Conservation (phyloP, 192 early-diverging fungal genomes). For the Chytriomyces hyalinus region DNA sequence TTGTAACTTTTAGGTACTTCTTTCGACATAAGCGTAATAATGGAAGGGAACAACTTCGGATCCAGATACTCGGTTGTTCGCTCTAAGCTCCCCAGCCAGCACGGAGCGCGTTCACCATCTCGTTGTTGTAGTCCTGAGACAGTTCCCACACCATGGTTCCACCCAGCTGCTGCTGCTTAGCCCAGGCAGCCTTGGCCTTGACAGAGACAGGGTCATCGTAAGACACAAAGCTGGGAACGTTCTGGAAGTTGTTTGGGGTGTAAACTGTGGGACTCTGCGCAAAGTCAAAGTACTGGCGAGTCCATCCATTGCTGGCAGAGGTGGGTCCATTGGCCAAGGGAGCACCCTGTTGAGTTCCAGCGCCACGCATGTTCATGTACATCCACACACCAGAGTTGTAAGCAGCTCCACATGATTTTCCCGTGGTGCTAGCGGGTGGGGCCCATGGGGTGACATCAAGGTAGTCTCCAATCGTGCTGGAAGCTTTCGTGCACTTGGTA, state of each 20-base stretch:
- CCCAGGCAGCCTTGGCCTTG: conserved; percentile 64
- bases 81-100: conserved; percentile 20
- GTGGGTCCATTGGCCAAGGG: conserved; percentile 28
- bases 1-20: no score
- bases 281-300: conserved; percentile 58
- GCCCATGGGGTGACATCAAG: conserved; percentile 7
- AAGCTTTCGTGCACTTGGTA: conserved; percentile 13
- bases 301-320: conserved; percentile 60
- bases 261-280: conserved; percentile 62
- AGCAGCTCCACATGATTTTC: conserved; percentile 7
- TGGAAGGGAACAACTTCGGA: no score
- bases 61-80: background rate
- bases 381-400: conserved; percentile 61
- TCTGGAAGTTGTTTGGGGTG: conserved; percentile 23
- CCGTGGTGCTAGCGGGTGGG: background rate
- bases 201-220: conserved; percentile 78
- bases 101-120: conserved; percentile 15
- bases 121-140: conserved; percentile 19
- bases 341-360: conserved; percentile 19
- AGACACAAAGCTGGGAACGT: conserved; percentile 67
- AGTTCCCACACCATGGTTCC: conserved; percentile 26
- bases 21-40: no score
- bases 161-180: conserved; percentile 53
- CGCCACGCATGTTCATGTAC: conserved; percentile 64
- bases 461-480: conserved; percentile 11